A percentile compares a stretch with the other conserved stretches of the same genome.
phyloP scores from a whole-genome alignment of 2,329 filamentous ascomycete species.

The Intubia oerlemansii region DNA sequence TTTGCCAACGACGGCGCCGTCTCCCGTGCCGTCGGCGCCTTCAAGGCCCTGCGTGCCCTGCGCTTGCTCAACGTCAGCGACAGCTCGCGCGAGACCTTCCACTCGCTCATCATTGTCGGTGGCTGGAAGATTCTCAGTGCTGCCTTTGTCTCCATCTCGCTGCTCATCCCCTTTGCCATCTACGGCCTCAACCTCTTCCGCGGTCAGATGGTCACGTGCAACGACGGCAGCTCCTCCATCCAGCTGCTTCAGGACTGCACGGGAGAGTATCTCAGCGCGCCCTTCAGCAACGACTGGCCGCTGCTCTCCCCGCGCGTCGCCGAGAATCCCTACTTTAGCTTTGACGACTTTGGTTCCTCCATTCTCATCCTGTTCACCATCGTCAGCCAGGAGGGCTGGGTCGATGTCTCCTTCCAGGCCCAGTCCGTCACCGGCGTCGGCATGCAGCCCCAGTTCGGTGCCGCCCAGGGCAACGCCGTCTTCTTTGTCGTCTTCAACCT shows the following conservation, averaged over 20 bases:
- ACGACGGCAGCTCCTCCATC: slow-evolving; percentile 39
- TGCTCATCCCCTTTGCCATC: slow-evolving; percentile 90
- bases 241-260: slow-evolving; percentile 52
- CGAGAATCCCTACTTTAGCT: slow-evolving; percentile 67
- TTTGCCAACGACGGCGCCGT: slow-evolving; percentile 65
- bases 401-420: slow-evolving; percentile 69
- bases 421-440: slow-evolving; percentile 63
- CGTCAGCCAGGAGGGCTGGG: slow-evolving; percentile 96
- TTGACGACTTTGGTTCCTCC: slow-evolving; percentile 85
- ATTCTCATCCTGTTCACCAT: slow-evolving; percentile 97
- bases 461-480: slow-evolving; percentile 64
- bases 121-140: slow-evolving; percentile 88
- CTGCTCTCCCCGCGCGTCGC: slow-evolving; percentile 67
- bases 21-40: slow-evolving; percentile 80
- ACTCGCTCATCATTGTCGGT: slow-evolving; percentile 83
- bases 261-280: slow-evolving; percentile 57
- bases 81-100: slow-evolving; percentile 86
- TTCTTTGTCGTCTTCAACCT: slow-evolving; percentile 97
- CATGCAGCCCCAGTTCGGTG: slow-evolving; percentile 47
- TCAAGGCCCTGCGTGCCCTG: slow-evolving; percentile 86
- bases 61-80: slow-evolving; percentile 89
- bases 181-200: slow-evolving; percentile 89
- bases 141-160: slow-evolving; percentile 80
- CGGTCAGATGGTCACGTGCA: slow-evolving; percentile 60
- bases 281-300: slow-evolving; percentile 54